A percentile compares a stretch with the other conserved stretches of the same genome.
These are phyloP conservation scores for Casuarina equisetifolia DNA, from an alignment of 306 rosid genomes.

Conservation along the genomic window DNA sequence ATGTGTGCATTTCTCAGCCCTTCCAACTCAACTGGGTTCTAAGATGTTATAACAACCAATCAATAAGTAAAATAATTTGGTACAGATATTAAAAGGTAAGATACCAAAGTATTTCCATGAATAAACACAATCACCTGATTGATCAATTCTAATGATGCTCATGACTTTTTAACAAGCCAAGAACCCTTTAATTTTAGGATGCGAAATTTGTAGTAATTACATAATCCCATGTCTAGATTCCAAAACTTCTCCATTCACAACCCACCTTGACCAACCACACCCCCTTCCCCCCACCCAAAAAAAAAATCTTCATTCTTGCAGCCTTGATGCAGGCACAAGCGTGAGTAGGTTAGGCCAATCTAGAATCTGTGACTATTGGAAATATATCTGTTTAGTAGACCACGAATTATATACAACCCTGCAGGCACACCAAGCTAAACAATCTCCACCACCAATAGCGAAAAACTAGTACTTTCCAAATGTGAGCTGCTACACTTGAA, in stretches of 20 bases:
- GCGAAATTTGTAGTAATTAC: background rate
- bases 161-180: constrained; percentile 1
- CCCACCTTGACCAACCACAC: no score
- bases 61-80: background rate
- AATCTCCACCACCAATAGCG: background rate
- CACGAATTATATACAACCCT: background rate
- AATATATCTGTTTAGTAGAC: background rate
- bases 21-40: constrained; percentile 90
- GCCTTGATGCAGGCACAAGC: background rate
- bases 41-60: constrained; percentile 26
- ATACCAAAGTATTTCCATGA: background rate
- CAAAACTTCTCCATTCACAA: background rate
- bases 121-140: background rate
- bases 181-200: background rate
- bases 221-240: background rate
- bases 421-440: background rate
- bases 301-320: background rate
- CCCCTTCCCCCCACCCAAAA: no score
- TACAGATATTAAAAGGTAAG: background rate
- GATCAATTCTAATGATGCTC: background rate
- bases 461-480: background rate
- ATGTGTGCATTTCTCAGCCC: constrained; percentile 80
- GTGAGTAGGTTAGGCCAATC: background rate
- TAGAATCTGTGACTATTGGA: background rate
- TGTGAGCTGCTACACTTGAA: background rate